Percentiles rank a stretch among this genome's conserved stretches.
These are phyloP conservation scores for Xylaria sp. DNA, from an alignment of 2,329 filamentous ascomycete genomes.

Conservation along the genomic window DNA sequence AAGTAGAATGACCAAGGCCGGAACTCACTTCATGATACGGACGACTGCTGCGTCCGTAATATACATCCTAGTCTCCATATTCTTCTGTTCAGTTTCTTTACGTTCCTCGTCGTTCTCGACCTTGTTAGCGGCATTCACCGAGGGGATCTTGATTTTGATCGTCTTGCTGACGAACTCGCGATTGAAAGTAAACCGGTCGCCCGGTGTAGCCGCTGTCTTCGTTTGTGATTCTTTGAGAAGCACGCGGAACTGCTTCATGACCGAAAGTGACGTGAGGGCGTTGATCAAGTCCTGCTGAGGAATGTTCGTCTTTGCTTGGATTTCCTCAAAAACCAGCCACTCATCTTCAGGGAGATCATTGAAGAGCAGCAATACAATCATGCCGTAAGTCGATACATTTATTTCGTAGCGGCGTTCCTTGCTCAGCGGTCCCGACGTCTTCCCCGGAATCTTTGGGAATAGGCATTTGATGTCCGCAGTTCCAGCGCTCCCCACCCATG, in stretches of 20 bases:
- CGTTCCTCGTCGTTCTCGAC: conserved; percentile 75
- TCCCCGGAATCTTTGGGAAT: conserved; percentile 73
- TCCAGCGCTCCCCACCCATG: conserved; percentile 74
- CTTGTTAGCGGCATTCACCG: conserved; percentile 79
- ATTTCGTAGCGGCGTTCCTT: conserved; percentile 81
- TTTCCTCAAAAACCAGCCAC: conserved; percentile 69
- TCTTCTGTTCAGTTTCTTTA: conserved; percentile 74
- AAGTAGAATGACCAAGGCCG: background rate
- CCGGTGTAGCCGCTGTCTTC: conserved; percentile 70
- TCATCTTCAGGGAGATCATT: conserved; percentile 68
- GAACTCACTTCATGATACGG: conserved; percentile 82
- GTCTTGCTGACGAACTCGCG: conserved; percentile 78
- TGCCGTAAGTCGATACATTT: conserved; percentile 89
- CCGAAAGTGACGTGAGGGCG: conserved; percentile 78
- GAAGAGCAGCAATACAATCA: conserved; percentile 88
- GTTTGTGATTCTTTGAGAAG: conserved; percentile 78
- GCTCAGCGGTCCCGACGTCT: conserved; percentile 62
- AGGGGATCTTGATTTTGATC: conserved; percentile 85
- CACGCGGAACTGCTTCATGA: conserved; percentile 76
- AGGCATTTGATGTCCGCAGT: conserved; percentile 84
- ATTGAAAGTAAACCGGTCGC: conserved; percentile 84
- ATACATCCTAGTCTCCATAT: conserved; percentile 70
- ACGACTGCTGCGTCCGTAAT: conserved; percentile 78
- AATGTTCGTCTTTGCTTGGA: conserved; percentile 81
- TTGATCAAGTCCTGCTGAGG: conserved; percentile 72